A percentile compares a stretch with the other conserved stretches of the same genome.
Evolutionary conservation across 805 yeast species (phyloP).

Genomic region (Saccharomycopsis oosterbeekiorum): DNA sequence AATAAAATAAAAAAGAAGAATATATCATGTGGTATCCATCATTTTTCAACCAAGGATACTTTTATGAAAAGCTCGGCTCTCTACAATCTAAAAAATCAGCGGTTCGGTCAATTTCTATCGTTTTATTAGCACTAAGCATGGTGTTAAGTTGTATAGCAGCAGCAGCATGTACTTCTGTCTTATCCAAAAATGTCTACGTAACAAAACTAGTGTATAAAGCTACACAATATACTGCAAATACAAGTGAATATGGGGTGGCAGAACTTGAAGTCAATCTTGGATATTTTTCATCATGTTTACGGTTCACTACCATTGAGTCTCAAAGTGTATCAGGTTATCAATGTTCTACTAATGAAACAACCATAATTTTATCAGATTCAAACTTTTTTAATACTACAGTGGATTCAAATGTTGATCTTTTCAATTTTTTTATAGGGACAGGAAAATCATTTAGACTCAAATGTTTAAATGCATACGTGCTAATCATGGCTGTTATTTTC

Average conservation of each 20-base stretch:
- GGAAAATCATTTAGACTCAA: conserved; percentile 15
- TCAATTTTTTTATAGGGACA: conserved; percentile 19
- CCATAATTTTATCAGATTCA: conserved; percentile 9
- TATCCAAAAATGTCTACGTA: conserved; percentile 9
- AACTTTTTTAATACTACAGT: conserved; percentile 9
- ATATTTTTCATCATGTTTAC: conserved; percentile 15
- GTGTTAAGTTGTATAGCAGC: conserved; percentile 16
- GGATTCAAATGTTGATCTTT: conserved; percentile 9
- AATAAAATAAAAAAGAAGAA: background rate
- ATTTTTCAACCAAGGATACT: background rate
- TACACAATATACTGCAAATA: conserved; percentile 4
- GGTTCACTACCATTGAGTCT: conserved; percentile 2
- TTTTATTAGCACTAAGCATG: conserved; percentile 11
- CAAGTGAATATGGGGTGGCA: conserved; percentile 6
- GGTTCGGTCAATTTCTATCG: conserved; percentile 4
- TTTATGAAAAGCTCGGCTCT: background rate
- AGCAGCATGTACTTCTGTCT: conserved; percentile 13
- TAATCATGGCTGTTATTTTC: conserved; percentile 15
- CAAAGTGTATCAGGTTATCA: background rate
- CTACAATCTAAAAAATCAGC: background rate
- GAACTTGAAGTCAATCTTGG: conserved; percentile 13
- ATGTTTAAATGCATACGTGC: conserved; percentile 16
- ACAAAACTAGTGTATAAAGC: conserved; percentile 12
- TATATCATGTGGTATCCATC: background rate
- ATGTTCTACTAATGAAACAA: conserved; percentile 16